Evolutionary conservation across 2,329 filamentous ascomycete genomes (phyloP).

Genomic region (Trichoderma aggressivum): DNA sequence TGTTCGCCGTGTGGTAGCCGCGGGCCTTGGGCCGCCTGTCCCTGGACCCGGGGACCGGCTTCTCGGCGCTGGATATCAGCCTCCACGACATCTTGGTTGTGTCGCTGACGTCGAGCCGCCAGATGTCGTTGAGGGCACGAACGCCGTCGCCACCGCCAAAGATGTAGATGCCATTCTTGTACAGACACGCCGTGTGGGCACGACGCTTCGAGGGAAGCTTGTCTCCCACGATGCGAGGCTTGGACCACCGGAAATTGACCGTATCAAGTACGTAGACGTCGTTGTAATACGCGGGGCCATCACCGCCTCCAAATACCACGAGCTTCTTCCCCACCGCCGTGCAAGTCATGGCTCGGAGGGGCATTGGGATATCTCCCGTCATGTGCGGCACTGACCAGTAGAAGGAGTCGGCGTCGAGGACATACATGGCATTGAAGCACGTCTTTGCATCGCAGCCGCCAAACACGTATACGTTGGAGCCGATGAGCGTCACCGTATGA

Average conservation of each 20-base stretch:
- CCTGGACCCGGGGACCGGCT: constrained; percentile 26
- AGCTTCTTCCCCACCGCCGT: constrained; percentile 69
- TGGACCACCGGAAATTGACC: constrained; percentile 64
- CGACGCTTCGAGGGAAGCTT: constrained; percentile 57
- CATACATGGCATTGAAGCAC: constrained; percentile 68
- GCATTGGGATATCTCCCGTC: constrained; percentile 61
- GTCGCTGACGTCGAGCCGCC: constrained; percentile 67
- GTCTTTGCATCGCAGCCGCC: constrained; percentile 64
- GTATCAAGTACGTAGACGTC: constrained; percentile 71
- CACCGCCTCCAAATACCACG: constrained; percentile 66
- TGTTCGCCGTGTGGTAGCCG: constrained; percentile 70
- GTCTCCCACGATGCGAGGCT: constrained; percentile 58
- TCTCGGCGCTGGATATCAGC: constrained; percentile 52
- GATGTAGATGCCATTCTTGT: constrained; percentile 69
- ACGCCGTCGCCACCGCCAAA: constrained; percentile 69
- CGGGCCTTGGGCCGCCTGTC: constrained; percentile 58
- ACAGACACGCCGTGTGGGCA: constrained; percentile 68
- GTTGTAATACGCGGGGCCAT: constrained; percentile 69
- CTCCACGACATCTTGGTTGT: constrained; percentile 66
- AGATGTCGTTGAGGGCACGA: constrained; percentile 68
- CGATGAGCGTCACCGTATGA: constrained; percentile 64
- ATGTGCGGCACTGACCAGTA: constrained; percentile 66
- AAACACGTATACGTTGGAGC: constrained; percentile 65
- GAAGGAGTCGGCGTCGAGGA: constrained; percentile 67
- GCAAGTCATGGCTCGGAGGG: constrained; percentile 67